Percentiles rank a stretch among this genome's conserved stretches.
Evolutionary conservation across 768 basidiomycete species (phyloP).

Genomic region (Floccularia luteovirens): DNA sequence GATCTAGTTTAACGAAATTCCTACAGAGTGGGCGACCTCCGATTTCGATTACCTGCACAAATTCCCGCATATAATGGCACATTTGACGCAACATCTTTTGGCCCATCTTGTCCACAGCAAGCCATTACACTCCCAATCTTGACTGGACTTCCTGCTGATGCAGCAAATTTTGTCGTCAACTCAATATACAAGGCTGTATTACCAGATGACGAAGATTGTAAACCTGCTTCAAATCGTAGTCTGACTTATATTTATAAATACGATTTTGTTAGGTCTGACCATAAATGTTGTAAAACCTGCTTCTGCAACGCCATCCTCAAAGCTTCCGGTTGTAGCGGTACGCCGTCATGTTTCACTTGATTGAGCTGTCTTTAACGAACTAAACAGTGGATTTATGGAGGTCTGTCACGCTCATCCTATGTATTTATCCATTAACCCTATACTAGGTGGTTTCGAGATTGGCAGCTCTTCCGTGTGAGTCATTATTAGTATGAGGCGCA

Average conservation of each 20-base stretch:
- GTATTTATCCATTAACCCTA: not conserved
- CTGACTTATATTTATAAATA: not conserved
- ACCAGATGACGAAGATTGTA: slow-evolving; percentile 39
- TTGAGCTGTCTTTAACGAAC: not conserved
- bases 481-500: not conserved
- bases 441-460: slow-evolving; percentile 33
- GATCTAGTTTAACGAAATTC: not conserved
- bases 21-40: slow-evolving; percentile 1
- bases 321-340: slow-evolving; percentile 48
- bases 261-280: slow-evolving; percentile 31
- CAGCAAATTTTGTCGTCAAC: slow-evolving; percentile 23
- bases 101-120: slow-evolving; percentile 30
- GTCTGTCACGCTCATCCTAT: slow-evolving; percentile 12
- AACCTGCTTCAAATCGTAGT: not conserved
- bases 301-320: slow-evolving; percentile 26
- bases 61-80: not conserved
- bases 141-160: slow-evolving; percentile 23
- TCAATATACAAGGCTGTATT: slow-evolving; percentile 18
- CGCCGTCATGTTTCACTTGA: slow-evolving; percentile 10
- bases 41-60: not conserved
- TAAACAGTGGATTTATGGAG: slow-evolving; percentile 44
- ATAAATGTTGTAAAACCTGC: slow-evolving; percentile 44
- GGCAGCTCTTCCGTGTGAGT: slow-evolving; percentile 27
- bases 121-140: slow-evolving; percentile 23
- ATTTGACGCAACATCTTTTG: not conserved